These are phyloP conservation scores for Chrysanthemum makinoi DNA, from an alignment of 129 eudicot species.

Conservation along the genomic window DNA sequence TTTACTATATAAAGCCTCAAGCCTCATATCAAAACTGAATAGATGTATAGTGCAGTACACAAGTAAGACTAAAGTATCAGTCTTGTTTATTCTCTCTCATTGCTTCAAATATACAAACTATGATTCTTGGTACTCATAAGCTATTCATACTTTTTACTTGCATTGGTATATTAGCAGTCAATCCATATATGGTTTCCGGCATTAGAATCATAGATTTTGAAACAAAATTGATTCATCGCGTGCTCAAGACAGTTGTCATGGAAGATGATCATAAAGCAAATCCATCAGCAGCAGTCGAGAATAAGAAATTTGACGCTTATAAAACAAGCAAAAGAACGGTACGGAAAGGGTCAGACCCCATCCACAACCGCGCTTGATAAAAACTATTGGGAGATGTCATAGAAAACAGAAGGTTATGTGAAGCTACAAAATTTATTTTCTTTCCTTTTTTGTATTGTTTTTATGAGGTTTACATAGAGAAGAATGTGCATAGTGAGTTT, in stretches of 20 bases:
- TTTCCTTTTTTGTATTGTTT: background rate
- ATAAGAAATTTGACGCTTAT: slow-evolving; percentile 41
- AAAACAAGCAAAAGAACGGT: slow-evolving; percentile 68
- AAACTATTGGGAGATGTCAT: background rate
- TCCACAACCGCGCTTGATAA: slow-evolving; percentile 68
- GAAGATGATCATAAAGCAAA: slow-evolving; percentile 29
- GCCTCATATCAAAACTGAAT: slow-evolving; percentile 33
- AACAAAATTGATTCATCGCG: slow-evolving; percentile 34
- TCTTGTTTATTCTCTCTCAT: slow-evolving; percentile 28
- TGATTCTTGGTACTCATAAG: slow-evolving; percentile 44
- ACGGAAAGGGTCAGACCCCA: slow-evolving; percentile 81
- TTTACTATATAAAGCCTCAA: slow-evolving; percentile 57
- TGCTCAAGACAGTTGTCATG: slow-evolving; percentile 38
- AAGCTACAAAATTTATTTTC: slow-evolving; percentile 15
- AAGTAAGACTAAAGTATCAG: slow-evolving; percentile 30
- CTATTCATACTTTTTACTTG: slow-evolving; percentile 48
- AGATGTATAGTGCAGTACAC: slow-evolving; percentile 11
- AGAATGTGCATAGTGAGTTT: slow-evolving; percentile 39
- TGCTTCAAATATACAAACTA: slow-evolving; percentile 32
- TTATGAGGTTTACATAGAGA: slow-evolving; percentile 29
- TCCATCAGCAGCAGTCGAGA: slow-evolving; percentile 26
- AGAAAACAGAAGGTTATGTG: slow-evolving; percentile 28
- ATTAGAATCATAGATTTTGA: slow-evolving; percentile 38
- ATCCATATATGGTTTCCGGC: slow-evolving; percentile 44
- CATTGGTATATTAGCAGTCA: slow-evolving; percentile 44